Conservation (phyloP, 106 monocot species). For the Iris macrosiphon region DNA sequence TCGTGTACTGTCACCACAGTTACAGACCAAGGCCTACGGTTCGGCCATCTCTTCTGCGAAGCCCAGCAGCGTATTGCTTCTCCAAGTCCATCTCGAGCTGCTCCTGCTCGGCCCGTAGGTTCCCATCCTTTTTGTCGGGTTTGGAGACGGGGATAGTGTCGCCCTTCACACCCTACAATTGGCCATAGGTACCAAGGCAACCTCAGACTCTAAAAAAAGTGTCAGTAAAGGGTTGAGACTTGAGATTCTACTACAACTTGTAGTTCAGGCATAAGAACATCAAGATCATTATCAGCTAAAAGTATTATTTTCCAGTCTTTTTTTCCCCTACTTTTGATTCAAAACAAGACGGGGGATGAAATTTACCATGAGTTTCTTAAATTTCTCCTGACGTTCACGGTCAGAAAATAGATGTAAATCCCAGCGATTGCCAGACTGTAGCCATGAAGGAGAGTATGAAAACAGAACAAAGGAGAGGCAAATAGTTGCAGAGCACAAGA, state of each 20-base stretch:
- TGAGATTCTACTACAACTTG: background rate
- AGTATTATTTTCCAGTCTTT: too few species aligned
- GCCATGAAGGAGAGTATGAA: background rate
- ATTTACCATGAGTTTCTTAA: conserved; percentile 99
- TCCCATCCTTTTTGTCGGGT: conserved; percentile 35
- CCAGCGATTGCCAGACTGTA: conserved; percentile 61
- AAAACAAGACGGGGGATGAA: conserved; percentile 1
- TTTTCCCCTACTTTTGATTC: background rate
- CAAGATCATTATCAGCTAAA: background rate
- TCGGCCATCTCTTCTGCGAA: conserved; percentile 78
- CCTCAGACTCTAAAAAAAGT: conserved; percentile 95
- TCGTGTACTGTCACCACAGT: background rate
- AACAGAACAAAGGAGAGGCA: too few species aligned
- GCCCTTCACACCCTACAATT: conserved; percentile 97
- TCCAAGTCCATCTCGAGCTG: conserved; percentile 68
- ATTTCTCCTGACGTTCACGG: conserved; percentile 90
- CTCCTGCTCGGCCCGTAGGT: conserved; percentile 59
- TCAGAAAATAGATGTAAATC: conserved; percentile 69
- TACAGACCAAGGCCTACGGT: conserved; percentile 90
- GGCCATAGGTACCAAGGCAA: conserved; percentile 90
- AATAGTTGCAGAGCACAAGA: too few species aligned
- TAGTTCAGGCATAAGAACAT: too few species aligned
- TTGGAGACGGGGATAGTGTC: conserved; percentile 26
- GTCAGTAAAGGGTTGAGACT: conserved; percentile 47
- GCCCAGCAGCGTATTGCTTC: conserved; percentile 87